phyloP scores from a whole-genome alignment of 192 early-diverging fungal genomes.

The Coemansia sp. region DNA sequence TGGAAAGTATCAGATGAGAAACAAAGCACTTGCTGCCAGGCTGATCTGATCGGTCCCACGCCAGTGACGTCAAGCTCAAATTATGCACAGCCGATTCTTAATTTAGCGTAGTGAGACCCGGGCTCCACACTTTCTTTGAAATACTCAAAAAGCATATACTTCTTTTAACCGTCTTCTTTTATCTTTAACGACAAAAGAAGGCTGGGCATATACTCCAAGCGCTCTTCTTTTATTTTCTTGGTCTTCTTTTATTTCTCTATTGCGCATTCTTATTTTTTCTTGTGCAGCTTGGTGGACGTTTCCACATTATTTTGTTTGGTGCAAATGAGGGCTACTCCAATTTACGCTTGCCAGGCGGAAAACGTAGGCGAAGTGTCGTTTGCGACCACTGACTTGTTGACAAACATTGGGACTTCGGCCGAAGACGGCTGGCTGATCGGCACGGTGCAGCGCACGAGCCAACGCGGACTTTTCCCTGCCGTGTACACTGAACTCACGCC shows the following conservation, averaged over 20 bases:
- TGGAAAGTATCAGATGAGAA: neutral
- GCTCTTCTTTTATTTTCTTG: slow-evolving; percentile 9
- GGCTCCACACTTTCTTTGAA: neutral
- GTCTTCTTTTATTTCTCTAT: slow-evolving; percentile 6
- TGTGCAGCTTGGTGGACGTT: neutral
- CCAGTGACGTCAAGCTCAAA: too few species aligned
- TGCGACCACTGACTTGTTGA: slow-evolving; percentile 23
- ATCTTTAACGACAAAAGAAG: too few species aligned
- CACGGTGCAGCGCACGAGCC: slow-evolving; percentile 28
- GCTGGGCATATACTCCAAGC: neutral
- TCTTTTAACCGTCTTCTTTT: too few species aligned
- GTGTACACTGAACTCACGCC: slow-evolving; percentile 44
- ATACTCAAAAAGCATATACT: neutral
- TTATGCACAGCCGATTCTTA: too few species aligned
- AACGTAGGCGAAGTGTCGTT: slow-evolving; percentile 48
- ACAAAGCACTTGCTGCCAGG: too few species aligned
- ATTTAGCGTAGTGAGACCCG: too few species aligned
- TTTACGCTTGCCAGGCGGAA: slow-evolving; percentile 49
- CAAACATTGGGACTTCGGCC: slow-evolving; percentile 15
- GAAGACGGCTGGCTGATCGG: slow-evolving; percentile 47
- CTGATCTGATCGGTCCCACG: too few species aligned
- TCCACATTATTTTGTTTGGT: neutral
- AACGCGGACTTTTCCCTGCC: slow-evolving; percentile 41
- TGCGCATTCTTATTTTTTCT: neutral
- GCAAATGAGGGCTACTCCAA: slow-evolving; percentile 37